phyloP scores from a whole-genome alignment of 140 eudicot genomes.

The Ambrosia hybrid region DNA sequence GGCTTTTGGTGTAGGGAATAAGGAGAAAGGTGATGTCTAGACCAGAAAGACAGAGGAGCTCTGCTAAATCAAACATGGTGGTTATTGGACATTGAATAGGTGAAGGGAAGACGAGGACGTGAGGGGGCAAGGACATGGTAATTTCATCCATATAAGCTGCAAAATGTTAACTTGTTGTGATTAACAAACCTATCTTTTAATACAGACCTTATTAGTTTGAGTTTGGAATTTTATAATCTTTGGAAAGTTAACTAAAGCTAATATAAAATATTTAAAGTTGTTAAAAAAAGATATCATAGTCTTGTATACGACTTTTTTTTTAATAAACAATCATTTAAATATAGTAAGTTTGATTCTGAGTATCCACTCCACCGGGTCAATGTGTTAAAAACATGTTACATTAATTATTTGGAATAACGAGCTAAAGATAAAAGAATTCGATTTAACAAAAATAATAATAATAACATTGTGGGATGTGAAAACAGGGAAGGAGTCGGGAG shows the following conservation, averaged over 20 bases:
- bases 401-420: not conserved
- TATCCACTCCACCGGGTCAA: constrained; percentile 14
- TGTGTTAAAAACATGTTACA: not conserved
- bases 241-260: too few relatives aligned
- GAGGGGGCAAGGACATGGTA: constrained; percentile 1
- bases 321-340: constrained; percentile 19
- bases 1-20: constrained; percentile 34
- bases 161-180: too few relatives aligned
- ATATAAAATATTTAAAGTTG: too few relatives aligned
- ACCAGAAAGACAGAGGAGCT: constrained; percentile 48
- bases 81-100: constrained; percentile 52
- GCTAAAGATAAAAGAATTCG: too few relatives aligned
- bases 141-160: not conserved
- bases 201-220: not conserved
- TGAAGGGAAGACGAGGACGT: constrained; percentile 42
- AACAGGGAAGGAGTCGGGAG: too few relatives aligned
- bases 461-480: too few relatives aligned
- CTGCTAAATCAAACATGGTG: constrained; percentile 55
- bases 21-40: constrained; percentile 41
- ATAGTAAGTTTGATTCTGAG: not conserved
- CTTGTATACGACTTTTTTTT: not conserved
- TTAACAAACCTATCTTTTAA: too few relatives aligned
- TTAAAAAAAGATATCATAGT: too few relatives aligned
- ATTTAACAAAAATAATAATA: too few relatives aligned
- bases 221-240: not conserved